phyloP scores from a whole-genome alignment of 2,329 filamentous ascomycete species.

The Passalora sequoiae region DNA sequence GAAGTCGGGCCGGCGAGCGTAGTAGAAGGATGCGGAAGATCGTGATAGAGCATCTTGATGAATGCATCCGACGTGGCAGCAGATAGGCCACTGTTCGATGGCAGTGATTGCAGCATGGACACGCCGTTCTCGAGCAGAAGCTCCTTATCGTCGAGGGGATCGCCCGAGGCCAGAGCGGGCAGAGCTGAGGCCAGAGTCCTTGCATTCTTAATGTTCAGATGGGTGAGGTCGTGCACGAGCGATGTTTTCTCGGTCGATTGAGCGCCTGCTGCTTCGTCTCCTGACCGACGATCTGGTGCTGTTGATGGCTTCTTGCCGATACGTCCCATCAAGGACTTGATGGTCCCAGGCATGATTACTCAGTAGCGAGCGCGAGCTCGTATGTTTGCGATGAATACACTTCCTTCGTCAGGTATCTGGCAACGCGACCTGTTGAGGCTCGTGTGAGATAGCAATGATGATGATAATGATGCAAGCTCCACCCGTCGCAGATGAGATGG shows the following conservation, averaged over 20 bases:
- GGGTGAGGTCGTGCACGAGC: constrained; percentile 38
- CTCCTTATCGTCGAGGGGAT: constrained; percentile 46
- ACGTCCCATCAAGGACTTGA: constrained; percentile 42
- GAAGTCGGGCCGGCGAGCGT: constrained; percentile 44
- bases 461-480: too few species aligned
- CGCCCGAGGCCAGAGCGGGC: constrained; percentile 41
- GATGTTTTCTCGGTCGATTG: constrained; percentile 36
- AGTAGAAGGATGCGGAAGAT: constrained; percentile 49
- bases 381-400: too few species aligned
- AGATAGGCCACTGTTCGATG: constrained; percentile 47
- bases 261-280: constrained; percentile 33
- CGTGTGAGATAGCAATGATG: too few species aligned
- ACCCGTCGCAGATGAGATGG: too few species aligned
- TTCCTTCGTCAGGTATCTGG: too few species aligned
- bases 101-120: constrained; percentile 49
- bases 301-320: constrained; percentile 45
- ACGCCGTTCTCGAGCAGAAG: constrained; percentile 49
- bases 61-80: constrained; percentile 47
- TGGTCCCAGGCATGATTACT: too few species aligned
- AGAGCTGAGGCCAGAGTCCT: constrained; percentile 39
- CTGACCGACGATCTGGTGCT: constrained; percentile 46
- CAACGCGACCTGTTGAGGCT: too few species aligned
- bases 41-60: constrained; percentile 50
- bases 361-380: too few species aligned
- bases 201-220: constrained; percentile 38